phyloP scores from a whole-genome alignment of 2,329 filamentous ascomycete genomes.

The Colletotrichum aenigma region DNA sequence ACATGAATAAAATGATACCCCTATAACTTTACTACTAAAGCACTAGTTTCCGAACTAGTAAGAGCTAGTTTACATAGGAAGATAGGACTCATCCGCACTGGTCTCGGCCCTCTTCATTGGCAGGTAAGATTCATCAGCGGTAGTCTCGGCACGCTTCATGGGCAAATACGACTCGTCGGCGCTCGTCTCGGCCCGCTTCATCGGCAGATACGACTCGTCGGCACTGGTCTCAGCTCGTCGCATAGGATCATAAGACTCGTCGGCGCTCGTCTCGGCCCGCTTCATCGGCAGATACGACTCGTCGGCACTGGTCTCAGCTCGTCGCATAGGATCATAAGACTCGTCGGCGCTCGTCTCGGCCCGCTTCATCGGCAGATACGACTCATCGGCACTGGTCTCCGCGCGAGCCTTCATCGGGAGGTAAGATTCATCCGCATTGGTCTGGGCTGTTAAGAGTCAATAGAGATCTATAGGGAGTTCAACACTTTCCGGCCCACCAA shows the following conservation, averaged over 20 bases:
- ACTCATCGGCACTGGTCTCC: constrained; percentile 7
- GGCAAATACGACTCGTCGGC: neutral
- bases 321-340: neutral
- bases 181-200: neutral
- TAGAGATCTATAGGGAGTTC: neutral
- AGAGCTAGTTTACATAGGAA: neutral
- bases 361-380: neutral
- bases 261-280: neutral
- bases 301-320: neutral
- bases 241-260: constrained; percentile 7
- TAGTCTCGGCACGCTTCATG: neutral
- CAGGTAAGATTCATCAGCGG: neutral
- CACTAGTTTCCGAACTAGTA: neutral
- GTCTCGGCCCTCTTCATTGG: neutral
- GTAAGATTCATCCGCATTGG: constrained; percentile 11
- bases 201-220: neutral
- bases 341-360: constrained; percentile 4
- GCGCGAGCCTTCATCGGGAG: constrained; percentile 2
- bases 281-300: constrained; percentile 5
- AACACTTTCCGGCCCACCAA: neutral
- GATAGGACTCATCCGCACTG: neutral
- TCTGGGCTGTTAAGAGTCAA: neutral
- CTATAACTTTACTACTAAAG: neutral
- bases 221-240: neutral
- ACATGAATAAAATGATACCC: neutral